These are phyloP conservation scores for Wilhelminamyces savonicus DNA, from an alignment of 805 yeast species.

Conservation along the genomic window DNA sequence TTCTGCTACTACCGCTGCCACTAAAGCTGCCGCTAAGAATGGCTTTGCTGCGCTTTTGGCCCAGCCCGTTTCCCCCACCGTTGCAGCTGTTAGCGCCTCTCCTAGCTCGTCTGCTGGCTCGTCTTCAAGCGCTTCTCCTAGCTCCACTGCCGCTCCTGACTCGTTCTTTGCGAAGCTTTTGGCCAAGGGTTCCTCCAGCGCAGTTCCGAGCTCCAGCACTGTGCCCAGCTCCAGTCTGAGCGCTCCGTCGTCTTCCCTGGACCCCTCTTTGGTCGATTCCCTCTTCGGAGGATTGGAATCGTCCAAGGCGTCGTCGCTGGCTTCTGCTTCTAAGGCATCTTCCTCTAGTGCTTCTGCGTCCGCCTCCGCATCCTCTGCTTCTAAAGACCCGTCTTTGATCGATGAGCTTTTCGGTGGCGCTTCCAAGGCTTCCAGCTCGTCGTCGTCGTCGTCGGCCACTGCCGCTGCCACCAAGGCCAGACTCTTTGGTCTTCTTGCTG, in stretches of 20 bases:
- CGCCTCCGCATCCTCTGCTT: too few relatives aligned
- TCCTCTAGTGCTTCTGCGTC: too few relatives aligned
- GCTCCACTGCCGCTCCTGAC: constrained; percentile 4
- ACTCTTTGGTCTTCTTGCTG: too few relatives aligned
- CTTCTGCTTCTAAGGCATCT: too few relatives aligned
- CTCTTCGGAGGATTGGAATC: too few relatives aligned
- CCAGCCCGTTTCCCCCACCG: not conserved
- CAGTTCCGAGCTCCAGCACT: constrained; percentile 3
- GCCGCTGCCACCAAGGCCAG: not conserved
- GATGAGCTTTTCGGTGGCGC: not conserved
- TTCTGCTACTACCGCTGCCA: constrained; percentile 1
- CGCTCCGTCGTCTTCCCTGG: too few relatives aligned
- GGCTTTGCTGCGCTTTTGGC: constrained; percentile 2
- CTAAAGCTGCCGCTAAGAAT: constrained; percentile 1
- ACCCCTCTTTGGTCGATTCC: too few relatives aligned
- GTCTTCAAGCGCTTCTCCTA: constrained; percentile 5
- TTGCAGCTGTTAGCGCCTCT: constrained; percentile 2
- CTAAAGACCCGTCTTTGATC: too few relatives aligned
- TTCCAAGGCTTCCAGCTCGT: not conserved
- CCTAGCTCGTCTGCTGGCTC: not conserved
- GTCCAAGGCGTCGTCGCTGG: too few relatives aligned
- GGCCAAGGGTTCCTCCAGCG: too few relatives aligned
- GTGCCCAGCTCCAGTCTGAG: too few relatives aligned
- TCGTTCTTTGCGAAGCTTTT: too few relatives aligned
- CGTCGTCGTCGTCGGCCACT: not conserved